Evolutionary conservation across 345 rosid species (phyloP), one percentile per base, ranked within the genome.

Genomic region (Melastoma malabathricum): DNA sequence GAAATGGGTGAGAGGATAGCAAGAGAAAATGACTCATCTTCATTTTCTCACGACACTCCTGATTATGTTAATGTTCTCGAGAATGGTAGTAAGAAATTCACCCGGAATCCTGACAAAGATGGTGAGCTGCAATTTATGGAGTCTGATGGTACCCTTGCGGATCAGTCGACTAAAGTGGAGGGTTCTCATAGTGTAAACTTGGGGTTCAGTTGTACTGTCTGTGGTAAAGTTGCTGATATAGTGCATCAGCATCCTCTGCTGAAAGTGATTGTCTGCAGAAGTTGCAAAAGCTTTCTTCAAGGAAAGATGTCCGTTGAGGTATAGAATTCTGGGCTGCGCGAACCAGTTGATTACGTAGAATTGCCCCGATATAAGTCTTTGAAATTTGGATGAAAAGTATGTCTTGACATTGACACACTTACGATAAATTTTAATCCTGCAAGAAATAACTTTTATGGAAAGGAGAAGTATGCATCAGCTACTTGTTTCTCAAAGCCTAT

Each of bases 251-350:
- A 92, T 70, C 98, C 97, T 15, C 72, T 82, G 54, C 58, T 92
- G 61, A 73, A 79, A 64, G 98, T 92, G 51, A 84, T 92, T 58
- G 45, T 92, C 60, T 92, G 98, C 84, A 67, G 60, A 59, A 86
- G 75, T 60, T 92, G 98, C 82, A 87, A 84, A 76, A 54, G 59
- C 54, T 68, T 69, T 47, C 56, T 87, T 62, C 88, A 80, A 68
- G 75, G 72, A 31, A 92, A 79, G 73, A 66, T 73, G 67, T 57
- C 52, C 57, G 48, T 66, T 48, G 79, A 81, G 98, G 98, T 92
- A 71, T 63, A 73, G 15, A 38, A 15, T 27, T 27, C 31, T 27
- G 4, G 6, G 6, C 31, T 27, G 31, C 6, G 31, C 31, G 6
- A 3, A 6, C 10, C 25, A 10, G 20, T 29, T n/a, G 39, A 50